These are phyloP conservation scores for Craspedostauros australis DNA, from an alignment of 108 stramenopile genomes.

Conservation along the genomic window DNA sequence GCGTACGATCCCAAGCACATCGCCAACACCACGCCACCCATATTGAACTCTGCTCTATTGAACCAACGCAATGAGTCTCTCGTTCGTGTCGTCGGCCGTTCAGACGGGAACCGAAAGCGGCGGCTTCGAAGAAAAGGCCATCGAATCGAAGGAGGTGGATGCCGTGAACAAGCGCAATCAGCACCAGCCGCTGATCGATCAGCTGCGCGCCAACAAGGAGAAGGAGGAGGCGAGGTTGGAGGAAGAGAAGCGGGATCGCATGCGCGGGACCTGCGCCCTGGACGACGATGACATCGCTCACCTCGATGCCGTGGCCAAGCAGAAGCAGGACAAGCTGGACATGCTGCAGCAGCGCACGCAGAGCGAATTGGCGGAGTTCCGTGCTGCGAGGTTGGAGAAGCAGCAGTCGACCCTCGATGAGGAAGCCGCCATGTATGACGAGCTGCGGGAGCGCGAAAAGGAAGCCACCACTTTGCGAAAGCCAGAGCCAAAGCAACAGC, in stretches of 20 bases:
- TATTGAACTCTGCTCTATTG: too few relatives aligned
- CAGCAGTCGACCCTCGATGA: constrained; percentile 11
- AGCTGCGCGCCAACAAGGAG: constrained; percentile 74
- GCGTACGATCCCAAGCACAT: too few relatives aligned
- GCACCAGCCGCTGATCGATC: constrained; percentile 79
- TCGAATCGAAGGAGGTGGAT: constrained; percentile 35
- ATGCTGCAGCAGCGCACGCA: constrained; percentile 44
- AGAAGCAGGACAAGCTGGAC: too few relatives aligned
- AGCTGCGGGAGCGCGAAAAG: constrained; percentile 9
- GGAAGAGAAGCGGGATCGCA: constrained; percentile 50
- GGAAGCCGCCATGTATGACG: constrained; percentile 9
- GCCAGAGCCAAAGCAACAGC: neutral
- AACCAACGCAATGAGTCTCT: constrained; percentile 78
- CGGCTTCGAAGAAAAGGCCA: constrained; percentile 65
- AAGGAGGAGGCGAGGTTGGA: constrained; percentile 60
- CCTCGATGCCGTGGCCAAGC: constrained; percentile 55
- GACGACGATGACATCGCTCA: constrained; percentile 83
- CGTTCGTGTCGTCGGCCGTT: constrained; percentile 80
- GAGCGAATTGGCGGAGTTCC: constrained; percentile 61
- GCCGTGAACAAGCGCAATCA: constrained; percentile 38
- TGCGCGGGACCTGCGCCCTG: constrained; percentile 62
- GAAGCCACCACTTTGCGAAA: neutral
- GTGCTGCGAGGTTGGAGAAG: constrained; percentile 54
- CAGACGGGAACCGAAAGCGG: constrained; percentile 72
- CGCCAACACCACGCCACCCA: too few relatives aligned